Evolutionary conservation across 306 rosid species (phyloP).

Genomic region (Erythrophleum fordii): DNA sequence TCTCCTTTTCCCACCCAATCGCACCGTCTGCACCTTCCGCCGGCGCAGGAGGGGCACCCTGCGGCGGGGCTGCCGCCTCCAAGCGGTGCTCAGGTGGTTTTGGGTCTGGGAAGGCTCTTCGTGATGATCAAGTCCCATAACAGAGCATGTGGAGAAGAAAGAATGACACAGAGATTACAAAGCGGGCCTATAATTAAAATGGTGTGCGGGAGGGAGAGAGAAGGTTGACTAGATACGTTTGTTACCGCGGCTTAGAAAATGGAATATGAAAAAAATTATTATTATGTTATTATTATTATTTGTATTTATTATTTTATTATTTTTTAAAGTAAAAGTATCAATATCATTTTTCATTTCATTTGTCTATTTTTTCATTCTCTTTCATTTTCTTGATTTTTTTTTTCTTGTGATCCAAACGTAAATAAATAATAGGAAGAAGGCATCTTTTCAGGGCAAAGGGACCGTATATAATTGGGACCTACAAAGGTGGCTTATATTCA

Average conservation of each 20-base stretch:
- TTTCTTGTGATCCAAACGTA: too few relatives aligned
- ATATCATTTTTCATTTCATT: too few relatives aligned
- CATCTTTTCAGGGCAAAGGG: not conserved
- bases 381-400: too few relatives aligned
- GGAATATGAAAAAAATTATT: too few relatives aligned
- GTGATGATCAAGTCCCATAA: slow-evolving; percentile 46
- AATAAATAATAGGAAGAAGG: not conserved
- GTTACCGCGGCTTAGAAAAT: too few relatives aligned
- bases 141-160: not conserved
- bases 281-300: too few relatives aligned
- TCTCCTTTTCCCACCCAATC: slow-evolving; percentile 48
- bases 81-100: not conserved
- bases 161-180: not conserved
- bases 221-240: not conserved
- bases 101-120: not conserved
- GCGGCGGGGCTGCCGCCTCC: slow-evolving; percentile 22
- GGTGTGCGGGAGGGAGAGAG: not conserved
- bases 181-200: not conserved
- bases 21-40: slow-evolving; percentile 40
- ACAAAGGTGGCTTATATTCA: too few relatives aligned
- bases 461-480: not conserved
- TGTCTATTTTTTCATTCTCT: too few relatives aligned
- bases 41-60: slow-evolving; percentile 41
- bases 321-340: too few relatives aligned
- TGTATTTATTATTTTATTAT: too few relatives aligned